Evolutionary conservation across 768 basidiomycete species (phyloP), one percentile per base, ranked within the genome.

Genomic region (Lenzites betulinus): DNA sequence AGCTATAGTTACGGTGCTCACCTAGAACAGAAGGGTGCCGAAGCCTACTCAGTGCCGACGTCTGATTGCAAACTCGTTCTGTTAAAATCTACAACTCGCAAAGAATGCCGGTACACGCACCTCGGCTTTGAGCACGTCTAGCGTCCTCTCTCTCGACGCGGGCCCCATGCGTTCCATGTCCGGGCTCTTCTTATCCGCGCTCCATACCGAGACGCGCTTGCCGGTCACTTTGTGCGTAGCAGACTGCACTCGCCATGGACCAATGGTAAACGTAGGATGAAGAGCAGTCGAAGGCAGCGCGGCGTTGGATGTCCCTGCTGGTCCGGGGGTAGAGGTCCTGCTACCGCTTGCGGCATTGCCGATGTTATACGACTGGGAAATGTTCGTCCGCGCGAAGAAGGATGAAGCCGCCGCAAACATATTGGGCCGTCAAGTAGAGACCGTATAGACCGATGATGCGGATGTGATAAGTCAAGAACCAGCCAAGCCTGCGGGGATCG

Each of bases 1-100:
- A 23, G 20, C 28, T 18, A 28, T 13, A 13, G n/a, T 22, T 8
- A 48, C 63, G 65, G 61, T 60, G 62, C 77, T 57, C 68, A 92
- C 92, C 92, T 59, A 99, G 81, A 51, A 99, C 86, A 62, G 91
- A 95, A 4, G 97, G 97, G 76, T 98, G 96, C 33, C 97, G 83
- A 44, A 98, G 76, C 64, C 88, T 84, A 26, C 92, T 85, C 20
- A 98, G 77, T 2, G 94, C 89, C 60, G 89, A 83, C 4, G 90
- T 92, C 95, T 95, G 65, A 36, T 22, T 20, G 8, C n/a, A n/a
- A 22, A 38, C 15, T 35, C 51, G 43, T 47, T 16, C 63, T 13
- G 26, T 58, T 33, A 15, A 28, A 28, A 16, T 9, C 3, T 11
- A 43, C 8, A 28, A 35, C 22, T 51, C n/a, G 12, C 33, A 42